Evolutionary conservation across 345 rosid genomes (phyloP), one percentile per base, ranked within the genome.

Genomic region (Sonneratia caseolaris): DNA sequence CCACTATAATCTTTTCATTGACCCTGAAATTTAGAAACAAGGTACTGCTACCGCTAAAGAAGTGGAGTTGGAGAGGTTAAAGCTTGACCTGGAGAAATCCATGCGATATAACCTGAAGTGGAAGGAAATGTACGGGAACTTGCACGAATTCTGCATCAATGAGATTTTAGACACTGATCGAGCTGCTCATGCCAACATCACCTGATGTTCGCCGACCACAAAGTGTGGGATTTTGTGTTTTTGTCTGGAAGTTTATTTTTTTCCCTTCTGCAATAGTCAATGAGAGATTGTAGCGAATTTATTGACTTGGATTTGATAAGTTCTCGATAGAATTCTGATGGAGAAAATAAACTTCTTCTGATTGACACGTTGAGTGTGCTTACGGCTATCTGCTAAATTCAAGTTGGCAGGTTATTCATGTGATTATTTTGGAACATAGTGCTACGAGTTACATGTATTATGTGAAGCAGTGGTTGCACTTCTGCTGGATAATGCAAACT

Each of bases 51-150:
- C 87, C 40, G 91, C 92, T 55, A 79, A 83, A 35, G 90, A 91
- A 81, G 84, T 87, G 72, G 96, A 88, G 79, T 72, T 81, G 74
- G 92, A 86, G 77, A 88, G 81, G 75, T 66, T 87, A 72, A 89
- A 87, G 86, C 80, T 71, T 56, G 92, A 87, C 64, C 48, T 68
- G 56, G 70, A 77, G 62, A 81, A 73, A 70, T 74, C 79, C 0
- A 37, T 67, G 70, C 79, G 85, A 73, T 78, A 84, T 87, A 83
- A 79, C 78, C 75, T 77, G 55, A 87, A 83, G 62, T 87, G 87
- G 96, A 87, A 85, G 82, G 86, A 83, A 80, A 83, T 77, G 75
- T 82, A 84, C 48, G 88, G 81, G 53, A 82, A 84, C 77, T 70
- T 89, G 82, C 90, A 87, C 66, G 83, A 87, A 69, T 80, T 86